phyloP scores from a whole-genome alignment of 1,139 yeast genomes.

The Debaryomycetaceae sp. region DNA sequence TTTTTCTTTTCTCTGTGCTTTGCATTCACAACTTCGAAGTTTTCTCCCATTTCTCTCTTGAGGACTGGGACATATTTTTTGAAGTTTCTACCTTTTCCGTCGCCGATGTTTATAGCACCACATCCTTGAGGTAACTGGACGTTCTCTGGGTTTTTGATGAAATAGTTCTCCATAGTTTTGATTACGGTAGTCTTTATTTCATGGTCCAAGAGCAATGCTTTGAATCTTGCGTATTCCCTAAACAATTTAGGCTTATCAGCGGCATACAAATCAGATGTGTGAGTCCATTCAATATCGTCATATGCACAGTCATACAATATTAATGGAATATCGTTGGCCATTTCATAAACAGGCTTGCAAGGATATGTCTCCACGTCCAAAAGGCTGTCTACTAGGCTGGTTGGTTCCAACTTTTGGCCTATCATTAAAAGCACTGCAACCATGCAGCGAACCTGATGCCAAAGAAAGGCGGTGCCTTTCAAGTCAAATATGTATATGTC shows the following conservation, averaged over 20 bases:
- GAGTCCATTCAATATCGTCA: constrained; percentile 66
- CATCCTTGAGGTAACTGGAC: constrained; percentile 16
- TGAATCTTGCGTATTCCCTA: constrained; percentile 25
- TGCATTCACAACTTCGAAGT: constrained; percentile 64
- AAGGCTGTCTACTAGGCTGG: constrained; percentile 54
- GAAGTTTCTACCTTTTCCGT: constrained; percentile 63
- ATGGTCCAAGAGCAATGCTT: constrained; percentile 30
- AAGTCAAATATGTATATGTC: constrained; percentile 69
- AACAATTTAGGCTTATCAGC: constrained; percentile 17
- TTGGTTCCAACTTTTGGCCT: constrained; percentile 73
- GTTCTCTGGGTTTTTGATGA: constrained; percentile 17
- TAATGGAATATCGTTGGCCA: constrained; percentile 92
- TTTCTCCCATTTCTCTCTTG: constrained; percentile 57
- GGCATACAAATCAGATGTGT: constrained; percentile 27
- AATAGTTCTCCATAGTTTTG: constrained; percentile 24
- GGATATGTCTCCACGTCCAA: constrained; percentile 60
- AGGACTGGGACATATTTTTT: constrained; percentile 56
- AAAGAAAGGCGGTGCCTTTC: constrained; percentile 85
- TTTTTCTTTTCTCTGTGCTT: constrained; percentile 52
- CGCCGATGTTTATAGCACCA: constrained; percentile 58
- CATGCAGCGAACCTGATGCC: constrained; percentile 99
- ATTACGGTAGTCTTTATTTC: constrained; percentile 35
- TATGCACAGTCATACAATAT: constrained; percentile 86
- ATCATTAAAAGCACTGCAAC: constrained; percentile 75
- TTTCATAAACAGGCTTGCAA: constrained; percentile 74